A percentile compares a stretch with the other conserved stretches of the same genome.
Evolutionary conservation across 345 rosid species (phyloP).

Genomic region (Citrus cavaleriei): DNA sequence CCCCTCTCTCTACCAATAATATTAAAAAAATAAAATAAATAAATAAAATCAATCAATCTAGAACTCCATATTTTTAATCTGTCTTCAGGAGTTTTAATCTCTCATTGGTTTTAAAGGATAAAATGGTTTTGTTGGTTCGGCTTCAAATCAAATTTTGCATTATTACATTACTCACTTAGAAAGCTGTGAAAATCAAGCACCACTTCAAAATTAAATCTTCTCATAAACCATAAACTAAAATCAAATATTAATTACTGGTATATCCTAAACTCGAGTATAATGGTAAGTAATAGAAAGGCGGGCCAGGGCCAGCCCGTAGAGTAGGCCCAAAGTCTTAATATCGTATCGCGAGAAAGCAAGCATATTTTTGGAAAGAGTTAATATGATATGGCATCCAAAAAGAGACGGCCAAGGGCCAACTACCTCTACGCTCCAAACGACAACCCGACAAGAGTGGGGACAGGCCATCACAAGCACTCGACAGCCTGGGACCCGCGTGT

Average conservation of each 20-base stretch:
- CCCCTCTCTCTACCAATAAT: neutral
- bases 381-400: neutral
- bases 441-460: slow-evolving; percentile 43
- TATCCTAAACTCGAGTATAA: neutral
- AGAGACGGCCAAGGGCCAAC: slow-evolving; percentile 21
- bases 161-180: no score
- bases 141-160: neutral
- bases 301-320: neutral
- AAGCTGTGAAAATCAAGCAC: no score
- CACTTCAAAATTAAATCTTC: no score
- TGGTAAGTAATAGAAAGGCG: neutral
- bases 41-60: neutral
- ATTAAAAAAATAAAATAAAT: neutral
- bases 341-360: slow-evolving; percentile 4
- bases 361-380: neutral
- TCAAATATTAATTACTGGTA: no score
- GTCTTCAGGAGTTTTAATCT: neutral
- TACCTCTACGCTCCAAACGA: slow-evolving; percentile 26
- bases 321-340: neutral
- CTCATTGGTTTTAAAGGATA: neutral
- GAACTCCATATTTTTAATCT: neutral
- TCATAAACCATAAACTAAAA: no score
- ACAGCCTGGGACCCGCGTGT: slow-evolving; percentile 8
- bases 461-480: neutral
- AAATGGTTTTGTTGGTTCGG: neutral